Evolutionary conservation across 2,329 filamentous ascomycete genomes (phyloP).

Genomic region (Pseudocercospora fuligena): DNA sequence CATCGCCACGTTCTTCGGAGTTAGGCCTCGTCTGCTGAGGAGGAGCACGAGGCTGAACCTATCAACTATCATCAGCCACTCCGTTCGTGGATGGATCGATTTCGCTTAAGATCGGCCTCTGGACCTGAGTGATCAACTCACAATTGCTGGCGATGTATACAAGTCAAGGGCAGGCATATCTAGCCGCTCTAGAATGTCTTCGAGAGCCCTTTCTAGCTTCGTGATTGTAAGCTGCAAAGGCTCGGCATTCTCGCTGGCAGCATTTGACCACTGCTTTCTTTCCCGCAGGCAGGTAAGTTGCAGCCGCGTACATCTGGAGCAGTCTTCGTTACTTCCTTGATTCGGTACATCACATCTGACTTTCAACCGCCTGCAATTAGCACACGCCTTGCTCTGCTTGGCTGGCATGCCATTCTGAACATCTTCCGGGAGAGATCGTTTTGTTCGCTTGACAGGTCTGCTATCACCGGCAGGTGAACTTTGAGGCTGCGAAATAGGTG

Average conservation of each 20-base stretch:
- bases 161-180: conserved; percentile 20
- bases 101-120: not conserved
- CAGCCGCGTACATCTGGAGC: conserved; percentile 19
- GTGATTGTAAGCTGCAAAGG: conserved; percentile 11
- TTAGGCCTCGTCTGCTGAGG: not conserved
- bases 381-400: conserved; percentile 17
- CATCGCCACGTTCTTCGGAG: conserved; percentile 9
- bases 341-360: conserved; percentile 17
- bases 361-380: conserved; percentile 18
- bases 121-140: not conserved
- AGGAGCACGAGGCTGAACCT: conserved; percentile 4
- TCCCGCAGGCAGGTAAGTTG: conserved; percentile 14
- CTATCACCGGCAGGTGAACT: not conserved
- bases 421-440: not conserved
- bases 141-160: conserved; percentile 16
- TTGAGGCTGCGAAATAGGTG: not conserved
- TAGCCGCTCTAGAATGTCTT: conserved; percentile 20
- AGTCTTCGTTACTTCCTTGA: conserved; percentile 1
- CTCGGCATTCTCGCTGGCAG: not conserved
- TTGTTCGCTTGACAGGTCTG: not conserved
- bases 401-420: not conserved
- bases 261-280: conserved; percentile 12
- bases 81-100: not conserved
- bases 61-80: not conserved
- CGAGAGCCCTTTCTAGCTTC: conserved; percentile 20